Evolutionary conservation across 2,329 filamentous ascomycete genomes (phyloP).

Genomic region (Stagonosporopsis chrysanthemi): DNA sequence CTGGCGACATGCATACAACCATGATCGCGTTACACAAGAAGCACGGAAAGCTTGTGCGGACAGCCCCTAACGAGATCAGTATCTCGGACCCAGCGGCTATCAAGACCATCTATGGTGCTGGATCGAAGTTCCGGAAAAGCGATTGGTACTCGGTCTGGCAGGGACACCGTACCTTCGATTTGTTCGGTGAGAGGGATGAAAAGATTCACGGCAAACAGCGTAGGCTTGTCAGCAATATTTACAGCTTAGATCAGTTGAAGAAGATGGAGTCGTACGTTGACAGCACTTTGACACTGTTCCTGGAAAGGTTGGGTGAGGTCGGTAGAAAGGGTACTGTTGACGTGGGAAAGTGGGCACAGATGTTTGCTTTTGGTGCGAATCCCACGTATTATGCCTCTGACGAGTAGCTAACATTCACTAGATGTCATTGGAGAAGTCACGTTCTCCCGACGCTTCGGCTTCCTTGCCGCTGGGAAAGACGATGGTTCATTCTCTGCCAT

Average conservation of each 20-base stretch:
- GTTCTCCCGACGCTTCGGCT: constrained; percentile 50
- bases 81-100: constrained; percentile 20
- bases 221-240: constrained; percentile 37
- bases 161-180: constrained; percentile 18
- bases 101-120: constrained; percentile 30
- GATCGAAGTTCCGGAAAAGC: constrained; percentile 31
- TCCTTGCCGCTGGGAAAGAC: constrained; percentile 47
- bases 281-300: constrained; percentile 18
- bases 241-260: constrained; percentile 46
- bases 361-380: constrained; percentile 50
- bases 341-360: constrained; percentile 50
- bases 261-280: constrained; percentile 50
- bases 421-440: constrained; percentile 54
- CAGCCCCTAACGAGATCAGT: constrained; percentile 19
- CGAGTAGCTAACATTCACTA: constrained; percentile 4
- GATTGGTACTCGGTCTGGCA: constrained; percentile 29
- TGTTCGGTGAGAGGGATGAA: constrained; percentile 24
- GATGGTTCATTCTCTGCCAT: constrained; percentile 48
- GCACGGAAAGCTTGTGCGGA: constrained; percentile 23
- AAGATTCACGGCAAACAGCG: constrained; percentile 24
- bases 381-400: too few relatives aligned
- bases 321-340: constrained; percentile 28
- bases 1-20: constrained; percentile 17
- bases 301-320: constrained; percentile 8
- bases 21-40: constrained; percentile 19